A percentile compares a stretch with the other conserved stretches of the same genome.
Evolutionary conservation across 306 rosid genomes (phyloP).

Genomic region (Cucurbita maxima): DNA sequence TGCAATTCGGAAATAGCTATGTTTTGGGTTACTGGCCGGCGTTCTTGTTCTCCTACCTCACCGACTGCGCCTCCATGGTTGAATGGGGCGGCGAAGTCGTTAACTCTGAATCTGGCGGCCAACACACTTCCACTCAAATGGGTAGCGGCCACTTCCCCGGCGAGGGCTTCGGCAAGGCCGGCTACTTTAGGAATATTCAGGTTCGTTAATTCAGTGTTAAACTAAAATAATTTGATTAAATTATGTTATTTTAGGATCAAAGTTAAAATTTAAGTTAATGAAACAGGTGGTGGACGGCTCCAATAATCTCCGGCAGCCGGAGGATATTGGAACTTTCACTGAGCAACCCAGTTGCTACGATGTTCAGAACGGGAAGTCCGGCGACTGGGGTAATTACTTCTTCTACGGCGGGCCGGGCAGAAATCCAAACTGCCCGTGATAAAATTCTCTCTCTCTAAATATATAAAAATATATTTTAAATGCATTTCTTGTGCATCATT

Average conservation of each 20-base stretch:
- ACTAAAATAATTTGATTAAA: too few relatives aligned
- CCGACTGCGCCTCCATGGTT: conserved; percentile 82
- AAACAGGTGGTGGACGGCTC: conserved; percentile 44
- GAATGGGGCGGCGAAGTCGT: conserved; percentile 99
- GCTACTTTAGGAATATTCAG: conserved; percentile 77
- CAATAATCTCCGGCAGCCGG: conserved; percentile 76
- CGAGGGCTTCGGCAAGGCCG: conserved; percentile 74
- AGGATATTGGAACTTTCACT: conserved; percentile 61
- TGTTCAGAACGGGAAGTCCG: conserved; percentile 66
- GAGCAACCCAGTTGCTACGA: conserved; percentile 81
- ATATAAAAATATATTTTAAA: background rate
- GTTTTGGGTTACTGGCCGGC: conserved; percentile 96
- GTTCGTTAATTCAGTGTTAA: background rate
- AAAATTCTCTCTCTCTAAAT: conserved; percentile 10
- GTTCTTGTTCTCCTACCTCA: conserved; percentile 74
- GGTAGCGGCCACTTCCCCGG: conserved; percentile 88
- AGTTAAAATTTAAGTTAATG: too few relatives aligned
- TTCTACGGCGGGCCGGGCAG: conserved; percentile 98
- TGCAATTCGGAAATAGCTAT: conserved; percentile 73
- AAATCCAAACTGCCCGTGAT: conserved; percentile 56
- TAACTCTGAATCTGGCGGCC: conserved; percentile 58
- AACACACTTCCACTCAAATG: conserved; percentile 89
- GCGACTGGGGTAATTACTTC: conserved; percentile 91
- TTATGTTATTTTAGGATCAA: too few relatives aligned
- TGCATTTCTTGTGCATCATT: background rate